Conservation (phyloP, 306 rosid species). For the Lablab purpureus region DNA sequence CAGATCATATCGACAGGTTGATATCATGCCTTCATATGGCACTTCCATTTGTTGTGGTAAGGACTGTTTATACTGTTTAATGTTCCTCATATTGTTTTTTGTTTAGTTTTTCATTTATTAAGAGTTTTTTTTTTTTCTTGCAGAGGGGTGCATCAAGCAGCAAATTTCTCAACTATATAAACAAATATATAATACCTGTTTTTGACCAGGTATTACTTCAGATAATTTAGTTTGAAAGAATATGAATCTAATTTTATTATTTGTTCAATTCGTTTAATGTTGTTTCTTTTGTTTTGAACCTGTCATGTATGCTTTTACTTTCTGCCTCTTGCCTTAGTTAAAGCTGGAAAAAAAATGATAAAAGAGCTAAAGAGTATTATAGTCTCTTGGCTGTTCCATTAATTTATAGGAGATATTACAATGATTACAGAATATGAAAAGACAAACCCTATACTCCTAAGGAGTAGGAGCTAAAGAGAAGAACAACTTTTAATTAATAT, state of each 20-base stretch:
- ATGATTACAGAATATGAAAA: too few relatives aligned
- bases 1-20: constrained; percentile 91
- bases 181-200: constrained; percentile 84
- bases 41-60: constrained; percentile 93
- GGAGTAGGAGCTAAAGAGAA: too few relatives aligned
- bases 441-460: too few relatives aligned
- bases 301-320: not conserved
- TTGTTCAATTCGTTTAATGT: not conserved
- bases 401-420: too few relatives aligned
- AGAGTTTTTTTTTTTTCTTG: constrained; percentile 15
- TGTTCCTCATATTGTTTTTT: constrained; percentile 1
- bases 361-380: too few relatives aligned
- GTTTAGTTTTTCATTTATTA: constrained; percentile 27
- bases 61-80: constrained; percentile 35
- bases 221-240: constrained; percentile 25
- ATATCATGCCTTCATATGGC: constrained; percentile 95
- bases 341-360: too few relatives aligned
- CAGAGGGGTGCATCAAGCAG: constrained; percentile 97
- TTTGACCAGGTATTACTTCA: constrained; percentile 81
- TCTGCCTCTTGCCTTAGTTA: constrained; percentile 15
- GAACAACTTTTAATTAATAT: too few relatives aligned
- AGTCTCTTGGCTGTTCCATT: too few relatives aligned
- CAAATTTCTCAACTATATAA: constrained; percentile 84
- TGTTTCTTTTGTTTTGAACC: constrained; percentile 4
- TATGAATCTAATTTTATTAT: constrained; percentile 14